These are phyloP conservation scores for Phyllachora maydis DNA, from an alignment of 2,329 filamentous ascomycete genomes.

Conservation along the genomic window DNA sequence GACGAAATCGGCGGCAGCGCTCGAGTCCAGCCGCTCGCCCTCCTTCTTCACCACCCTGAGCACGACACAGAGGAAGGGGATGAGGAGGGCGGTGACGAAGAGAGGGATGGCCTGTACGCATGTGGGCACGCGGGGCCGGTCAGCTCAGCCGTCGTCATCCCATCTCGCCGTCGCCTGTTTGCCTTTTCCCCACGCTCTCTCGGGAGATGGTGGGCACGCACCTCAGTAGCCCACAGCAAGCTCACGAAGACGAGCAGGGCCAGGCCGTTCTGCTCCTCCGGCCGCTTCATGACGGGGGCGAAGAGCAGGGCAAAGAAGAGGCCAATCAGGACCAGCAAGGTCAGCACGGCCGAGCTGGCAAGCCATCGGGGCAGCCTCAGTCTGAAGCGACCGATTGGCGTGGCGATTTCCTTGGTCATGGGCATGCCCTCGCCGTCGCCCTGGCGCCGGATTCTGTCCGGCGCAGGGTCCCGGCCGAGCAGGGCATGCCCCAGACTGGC, in stretches of 20 bases:
- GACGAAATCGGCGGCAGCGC: conserved; percentile 62
- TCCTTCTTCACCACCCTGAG: conserved; percentile 69
- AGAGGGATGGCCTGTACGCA: conserved; percentile 92
- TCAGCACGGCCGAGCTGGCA: conserved; percentile 62
- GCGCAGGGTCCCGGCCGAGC: conserved; percentile 53
- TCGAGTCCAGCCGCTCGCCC: conserved; percentile 52
- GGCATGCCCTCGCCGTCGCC: conserved; percentile 56
- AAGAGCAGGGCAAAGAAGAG: conserved; percentile 58
- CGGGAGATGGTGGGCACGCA: conserved; percentile 27
- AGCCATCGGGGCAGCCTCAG: conserved; percentile 66
- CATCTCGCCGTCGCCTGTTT: no score
- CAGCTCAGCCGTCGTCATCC: background rate
- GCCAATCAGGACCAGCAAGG: conserved; percentile 46
- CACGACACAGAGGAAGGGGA: conserved; percentile 82
- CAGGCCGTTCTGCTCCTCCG: conserved; percentile 89
- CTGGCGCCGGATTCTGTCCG: conserved; percentile 50
- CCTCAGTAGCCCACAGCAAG: conserved; percentile 91
- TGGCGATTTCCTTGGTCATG: conserved; percentile 47
- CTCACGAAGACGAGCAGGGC: conserved; percentile 89
- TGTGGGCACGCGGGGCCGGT: conserved; percentile 12
- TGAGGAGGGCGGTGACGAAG: conserved; percentile 85
- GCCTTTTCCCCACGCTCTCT: no score
- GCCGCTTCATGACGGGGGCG: conserved; percentile 63
- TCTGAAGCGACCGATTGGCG: conserved; percentile 64
- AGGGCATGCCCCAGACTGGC: conserved; percentile 76